Evolutionary conservation across 2,329 filamentous ascomycete genomes (phyloP), one percentile per base, ranked within the genome.

Genomic region (Sporothrix inflata): DNA sequence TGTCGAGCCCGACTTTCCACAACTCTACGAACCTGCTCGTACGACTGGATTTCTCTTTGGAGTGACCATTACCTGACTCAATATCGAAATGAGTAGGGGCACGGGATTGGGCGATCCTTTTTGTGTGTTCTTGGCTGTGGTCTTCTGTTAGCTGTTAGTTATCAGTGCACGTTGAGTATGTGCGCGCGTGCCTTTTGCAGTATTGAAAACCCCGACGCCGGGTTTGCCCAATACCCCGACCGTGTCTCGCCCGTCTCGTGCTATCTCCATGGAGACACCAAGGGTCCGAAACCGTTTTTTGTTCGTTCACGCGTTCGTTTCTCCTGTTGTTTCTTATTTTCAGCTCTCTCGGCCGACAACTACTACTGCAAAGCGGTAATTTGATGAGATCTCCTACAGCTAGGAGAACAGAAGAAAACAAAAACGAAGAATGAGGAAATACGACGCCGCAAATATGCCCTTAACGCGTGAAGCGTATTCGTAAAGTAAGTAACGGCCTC

Each of bases 201-300:
- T 40, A n/a, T 24, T 24, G 38, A 66, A 51, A 67, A 67, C 16
- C 63, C 42, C 45, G 45, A 51, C 8, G 63, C 63, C 45, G 63
- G 63, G 63, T 24, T 67, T 67, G 63, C 45, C 38, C 14, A 67
- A 67, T 14, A 38, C 63, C 63, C 63, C 63, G 65, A 40, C 45
- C 45, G 65, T 51, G 38, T 45, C 60, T 27, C 40, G 21, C 21
- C n/a, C 42, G 63, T n/a, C 9, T 12, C 27, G 3, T 30, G 30
- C 45, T 53, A 53, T 38, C 65, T 66, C 63, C 63, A 66, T 66
- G 63, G 63, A 66, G 42, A 66, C 42, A 66, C 24, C 42, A 66
- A 47, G 21, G 34, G 42, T 34, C 63, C 63, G 42, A 34, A 63
- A 30, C 16, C 21, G 9, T n/a, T 11, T 30, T 21, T 4, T 19